These are phyloP conservation scores for Diversispora epigaea DNA, from an alignment of 192 early-diverging fungal species.

Conservation along the genomic window DNA sequence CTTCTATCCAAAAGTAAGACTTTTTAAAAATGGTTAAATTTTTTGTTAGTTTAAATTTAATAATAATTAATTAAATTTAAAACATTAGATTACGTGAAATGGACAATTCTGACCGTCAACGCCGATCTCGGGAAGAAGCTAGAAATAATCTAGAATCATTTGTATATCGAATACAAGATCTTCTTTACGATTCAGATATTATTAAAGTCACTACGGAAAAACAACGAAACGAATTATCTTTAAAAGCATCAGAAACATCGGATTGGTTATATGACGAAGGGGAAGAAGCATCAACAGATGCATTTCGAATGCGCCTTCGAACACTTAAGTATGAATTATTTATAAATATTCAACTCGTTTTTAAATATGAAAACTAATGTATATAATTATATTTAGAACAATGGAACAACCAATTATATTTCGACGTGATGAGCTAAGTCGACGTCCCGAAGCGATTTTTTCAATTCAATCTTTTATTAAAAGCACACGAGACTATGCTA, in stretches of 20 bases:
- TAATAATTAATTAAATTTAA: not conserved
- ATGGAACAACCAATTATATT: constrained; percentile 50
- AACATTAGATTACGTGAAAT: constrained; percentile 49
- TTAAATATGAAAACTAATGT: not conserved
- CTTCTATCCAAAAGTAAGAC: constrained; percentile 37
- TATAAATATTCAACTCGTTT: not conserved
- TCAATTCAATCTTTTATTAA: constrained; percentile 38
- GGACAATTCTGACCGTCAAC: constrained; percentile 71
- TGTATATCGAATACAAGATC: constrained; percentile 83
- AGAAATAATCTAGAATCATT: constrained; percentile 88
- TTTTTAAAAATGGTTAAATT: constrained; percentile 35
- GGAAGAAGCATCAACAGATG: constrained; percentile 66
- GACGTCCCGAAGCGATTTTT: constrained; percentile 48
- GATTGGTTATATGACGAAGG: constrained; percentile 89
- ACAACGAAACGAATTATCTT: constrained; percentile 65
- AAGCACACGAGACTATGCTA: constrained; percentile 42
- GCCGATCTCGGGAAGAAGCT: constrained; percentile 76
- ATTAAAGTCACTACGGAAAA: constrained; percentile 65
- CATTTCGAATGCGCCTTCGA: constrained; percentile 55
- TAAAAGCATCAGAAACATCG: constrained; percentile 54
- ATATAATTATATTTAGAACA: constrained; percentile 32
- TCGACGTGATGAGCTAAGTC: constrained; percentile 47
- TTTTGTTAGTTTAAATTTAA: constrained; percentile 9
- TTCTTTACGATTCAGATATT: constrained; percentile 75
- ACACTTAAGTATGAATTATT: constrained; percentile 43